Evolutionary conservation across 2,329 filamentous ascomycete species (phyloP), one percentile per base, ranked within the genome.

Genomic region (Pseudogymnoascus sp.): DNA sequence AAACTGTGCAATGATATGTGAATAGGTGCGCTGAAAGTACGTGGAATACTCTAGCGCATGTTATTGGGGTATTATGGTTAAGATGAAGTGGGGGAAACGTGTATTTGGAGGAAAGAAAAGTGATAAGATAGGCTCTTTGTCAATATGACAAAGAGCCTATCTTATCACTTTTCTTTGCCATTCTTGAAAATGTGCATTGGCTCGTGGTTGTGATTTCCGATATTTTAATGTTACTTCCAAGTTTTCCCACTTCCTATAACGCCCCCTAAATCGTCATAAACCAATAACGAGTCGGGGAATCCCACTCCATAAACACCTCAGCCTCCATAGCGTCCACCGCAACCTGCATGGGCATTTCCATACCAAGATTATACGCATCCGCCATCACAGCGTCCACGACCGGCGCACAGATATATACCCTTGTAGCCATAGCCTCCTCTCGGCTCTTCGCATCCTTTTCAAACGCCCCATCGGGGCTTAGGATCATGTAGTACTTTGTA

Each of bases 271-370:
- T 31, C 5, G 60, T 59, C 25, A 69, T 63, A 63, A 78, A 77
- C 66, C 78, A 79, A 61, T 78, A 79, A 62, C 78, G 69, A n/a
- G 77, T 77, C 6, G 67, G 74, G 2, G 69, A 62, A 67, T 80
- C 78, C 65, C 78, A 80, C 66, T 80, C 77, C 8, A 80, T 64
- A 31, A 78, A 63, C 3, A 79, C 73, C 68, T 80, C 78, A 0
- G 64, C 67, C 38, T 75, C 71, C 77, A 80, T 79, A 64, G 68
- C 59, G 0, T 72, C 69, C 4, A 74, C 66, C 16, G 66, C 64
- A 1, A 78, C 67, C 2, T 75, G 69, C 21, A 73, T 64, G 62
- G 79, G 77, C 31, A 69, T 70, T 76, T 76, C 78, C 16, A 78
- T 31, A 61, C 72, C 70, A 8, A 80, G 62, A 46, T 77, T 76